Base-by-base conservation (phyloP, 495 filamentous ascomycete genomes). In the Podospora australis region DNA sequence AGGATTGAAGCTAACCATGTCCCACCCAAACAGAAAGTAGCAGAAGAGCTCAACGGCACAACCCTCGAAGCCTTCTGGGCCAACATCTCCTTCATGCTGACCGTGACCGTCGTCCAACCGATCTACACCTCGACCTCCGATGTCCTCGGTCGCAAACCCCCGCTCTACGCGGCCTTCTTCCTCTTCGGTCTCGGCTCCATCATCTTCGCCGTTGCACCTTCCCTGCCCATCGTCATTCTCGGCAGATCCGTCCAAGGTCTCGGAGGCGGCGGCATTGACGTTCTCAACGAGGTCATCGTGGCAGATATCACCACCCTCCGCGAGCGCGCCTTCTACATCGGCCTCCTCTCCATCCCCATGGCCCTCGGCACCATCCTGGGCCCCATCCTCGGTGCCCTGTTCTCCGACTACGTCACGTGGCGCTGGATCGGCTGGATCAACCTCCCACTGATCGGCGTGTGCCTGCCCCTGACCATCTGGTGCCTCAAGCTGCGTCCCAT, bases 101-200 rank as follows among this genome's bases (percentile, higher is more conserved):
- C 62, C 44, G 74, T 73, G 19, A 77, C 67, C 14, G 60, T 71
- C n/a, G 67, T 67, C 28, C 64, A 66, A 17, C 69, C 68, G 8
- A 54, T 71, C 39, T 72, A 64, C 57, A 58, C 61, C 13, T 69
- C 67, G 50, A 51, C 68, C 9, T 62, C 60, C 17, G 84, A 90
- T 54, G 86, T 90, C 47, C 88, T 80, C 68, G 87, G 87, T 2
- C 77, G 87, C 14, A 90, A 89, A 54, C 73, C 72, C 10, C 78
- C 86, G 24, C 67, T 89, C 28, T 66, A 90, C n/a, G 44, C 78
- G 7, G 79, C 86, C 30, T 57, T 79, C 8, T 54, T 80, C 14
- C 85, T 90, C 61, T 78, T 90, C 44, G 45, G 64, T 44, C 52
- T 63, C 20, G 83, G 79, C 11, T 85, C 80, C 48, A 68, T 88